These are phyloP conservation scores for Cladosporium phlei DNA, from an alignment of 2,329 filamentous ascomycete genomes.

Conservation along the genomic window DNA sequence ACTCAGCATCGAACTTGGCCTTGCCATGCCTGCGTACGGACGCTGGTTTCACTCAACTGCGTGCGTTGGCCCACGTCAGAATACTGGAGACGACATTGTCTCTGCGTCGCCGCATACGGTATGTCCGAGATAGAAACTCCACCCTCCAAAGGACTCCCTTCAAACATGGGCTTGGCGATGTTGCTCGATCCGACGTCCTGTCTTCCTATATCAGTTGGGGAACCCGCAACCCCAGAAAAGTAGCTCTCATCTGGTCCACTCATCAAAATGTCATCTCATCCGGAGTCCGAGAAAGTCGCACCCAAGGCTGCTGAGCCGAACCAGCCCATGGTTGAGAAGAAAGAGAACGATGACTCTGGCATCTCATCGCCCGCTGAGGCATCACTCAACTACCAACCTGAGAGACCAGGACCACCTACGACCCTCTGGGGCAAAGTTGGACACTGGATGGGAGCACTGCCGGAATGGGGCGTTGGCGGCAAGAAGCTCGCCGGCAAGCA, in stretches of 20 bases:
- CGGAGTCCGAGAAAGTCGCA: constrained; percentile 2
- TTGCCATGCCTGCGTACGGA: constrained; percentile 2
- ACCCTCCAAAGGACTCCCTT: no score
- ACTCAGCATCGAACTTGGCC: constrained; percentile 14
- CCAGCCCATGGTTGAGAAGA: constrained; percentile 8
- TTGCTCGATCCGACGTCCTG: background rate
- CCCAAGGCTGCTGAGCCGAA: background rate
- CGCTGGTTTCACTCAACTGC: background rate
- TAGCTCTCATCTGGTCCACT: background rate
- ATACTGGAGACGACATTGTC: constrained; percentile 13
- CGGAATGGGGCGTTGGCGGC: constrained; percentile 10
- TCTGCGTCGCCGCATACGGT: constrained; percentile 9
- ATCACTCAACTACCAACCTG: constrained; percentile 2
- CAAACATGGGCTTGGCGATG: constrained; percentile 7
- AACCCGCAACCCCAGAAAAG: constrained; percentile 12
- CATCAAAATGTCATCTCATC: constrained; percentile 9
- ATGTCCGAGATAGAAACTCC: constrained; percentile 8
- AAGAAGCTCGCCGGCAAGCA: constrained; percentile 10
- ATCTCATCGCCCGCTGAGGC: constrained; percentile 2
- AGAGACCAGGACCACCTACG: constrained; percentile 7
- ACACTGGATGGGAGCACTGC: constrained; percentile 12
- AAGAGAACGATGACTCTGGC: constrained; percentile 10
- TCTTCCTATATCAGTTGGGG: constrained; percentile 10
- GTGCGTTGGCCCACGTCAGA: constrained; percentile 10
- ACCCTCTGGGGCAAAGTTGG: constrained; percentile 8